Base-by-base conservation (phyloP, 2,329 filamentous ascomycete species). In the Thielaviopsis euricoi region DNA sequence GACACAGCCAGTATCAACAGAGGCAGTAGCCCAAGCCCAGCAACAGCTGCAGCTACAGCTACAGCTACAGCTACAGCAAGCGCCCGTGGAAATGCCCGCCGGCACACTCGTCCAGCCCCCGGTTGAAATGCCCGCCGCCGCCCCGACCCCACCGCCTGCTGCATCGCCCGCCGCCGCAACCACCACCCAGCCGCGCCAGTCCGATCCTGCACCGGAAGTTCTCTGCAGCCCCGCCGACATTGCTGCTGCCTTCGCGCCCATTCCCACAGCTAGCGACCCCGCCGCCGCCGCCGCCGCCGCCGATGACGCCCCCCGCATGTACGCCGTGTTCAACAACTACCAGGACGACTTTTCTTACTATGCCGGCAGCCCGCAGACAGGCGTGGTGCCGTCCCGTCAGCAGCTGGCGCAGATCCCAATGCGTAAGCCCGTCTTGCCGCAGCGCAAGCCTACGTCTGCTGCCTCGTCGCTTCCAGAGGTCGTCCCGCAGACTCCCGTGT, bases 311-410 rank as follows among this genome's bases (percentile, higher is more conserved):
- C 58, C 58, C 23, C 48, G 22, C 13, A 56, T 59, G 50, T 59
- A 59, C n/a, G 58, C 54, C 4, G 54, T 48, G 6, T 59, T 59
- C 23, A 59, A 59, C 22, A 56, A 59, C 22, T 59, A 56, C 19
- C 53, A 49, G 1, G 54, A 59, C 23, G 58, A 59, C 37, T 59
- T 59, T 53, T 29, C 58, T 10, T 52, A 50, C 48, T 59, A 48
- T 13, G 33, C 25, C 2, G 25, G 21, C 5, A 40, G 29, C n/a
- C 49, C 52, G 7, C 57, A 58, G 49, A 58, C 46, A n/a, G 57
- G 57, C 25, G 43, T 51, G 13, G 46, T 25, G 12, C 23, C 21
- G 19, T n/a, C 52, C 10, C 52, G 12, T 7, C 13, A 2, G 21
- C 17, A n/a, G n/a, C n/a, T n/a, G n/a, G n/a, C 40, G 21, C 33